Evolutionary conservation across 306 rosid species (phyloP), one percentile per base, ranked within the genome.

Genomic region (Corylus americana): DNA sequence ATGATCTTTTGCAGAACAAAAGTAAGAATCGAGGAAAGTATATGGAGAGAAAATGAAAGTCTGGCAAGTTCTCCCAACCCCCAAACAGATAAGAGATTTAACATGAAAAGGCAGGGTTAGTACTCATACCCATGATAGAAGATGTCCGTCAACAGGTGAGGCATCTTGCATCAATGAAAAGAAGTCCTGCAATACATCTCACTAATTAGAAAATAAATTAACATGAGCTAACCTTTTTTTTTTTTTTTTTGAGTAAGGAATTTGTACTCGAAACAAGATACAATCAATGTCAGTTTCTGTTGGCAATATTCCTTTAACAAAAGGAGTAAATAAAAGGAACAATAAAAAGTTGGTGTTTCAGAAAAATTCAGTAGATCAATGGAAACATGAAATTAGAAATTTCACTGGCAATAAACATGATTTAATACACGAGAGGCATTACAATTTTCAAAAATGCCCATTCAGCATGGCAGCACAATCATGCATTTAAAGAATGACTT

Each of bases 131-230:
- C 97, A 87, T 80, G 85, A 85, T 50, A 94, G 85, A 78, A 94
- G 93, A 90, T 92, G 97, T 69, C 97, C 98, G 66, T 94, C 97
- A 82, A 92, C 84, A 70, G 78, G 87, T 4, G 90, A 81, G 44
- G 90, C 97, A 59, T 91, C 92, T 75, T 82, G 89, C 78, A 94
- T 76, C 83, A 87, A 76, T 8, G 90, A 91, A 83, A 91, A 86
- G 81, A 89, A 94, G 16, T 91, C 97, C 98, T 94, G 88, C 82
- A 84, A 75, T 59, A 75, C 75, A 69, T 71, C 42, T 68, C 71
- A 75, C 55, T 49, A 45, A 63, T 67, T 22, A 67, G 67, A 12
- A 80, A 70, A 75, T 29, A 64, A 78, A 74, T 31, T 74, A 25
- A 44, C 49, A 48, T 42, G 45, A 79, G 59, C 75, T 67, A 54